Evolutionary conservation across 768 basidiomycete species (phyloP).

Genomic region (Lactarius hatsudake): DNA sequence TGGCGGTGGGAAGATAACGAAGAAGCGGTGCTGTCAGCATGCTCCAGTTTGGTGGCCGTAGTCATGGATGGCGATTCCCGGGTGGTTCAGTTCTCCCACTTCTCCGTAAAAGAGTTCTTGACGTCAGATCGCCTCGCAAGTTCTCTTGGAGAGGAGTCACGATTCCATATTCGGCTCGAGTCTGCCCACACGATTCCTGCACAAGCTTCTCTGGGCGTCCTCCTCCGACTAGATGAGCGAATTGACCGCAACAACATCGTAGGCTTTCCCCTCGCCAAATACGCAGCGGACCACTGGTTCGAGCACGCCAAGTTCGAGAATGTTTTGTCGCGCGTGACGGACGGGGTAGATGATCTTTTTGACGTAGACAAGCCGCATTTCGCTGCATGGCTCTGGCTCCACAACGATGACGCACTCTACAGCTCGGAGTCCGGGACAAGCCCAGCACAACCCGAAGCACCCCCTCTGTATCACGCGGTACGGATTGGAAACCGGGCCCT

Average conservation of each 20-base stretch:
- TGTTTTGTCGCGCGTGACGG: not conserved
- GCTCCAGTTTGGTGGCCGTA: not conserved
- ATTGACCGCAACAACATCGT: not conserved
- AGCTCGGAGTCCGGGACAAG: not conserved
- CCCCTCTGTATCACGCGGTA: not conserved
- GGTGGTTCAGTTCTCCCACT: too few relatives aligned
- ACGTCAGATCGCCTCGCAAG: not conserved
- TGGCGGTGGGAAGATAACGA: not conserved
- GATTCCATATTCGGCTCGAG: not conserved
- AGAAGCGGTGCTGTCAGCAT: not conserved
- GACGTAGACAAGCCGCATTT: not conserved
- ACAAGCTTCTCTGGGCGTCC: not conserved
- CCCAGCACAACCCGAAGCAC: not conserved
- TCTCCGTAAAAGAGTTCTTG: not conserved
- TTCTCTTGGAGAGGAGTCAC: not conserved
- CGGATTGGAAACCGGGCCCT: not conserved
- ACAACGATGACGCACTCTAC: accelerated
- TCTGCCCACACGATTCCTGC: not conserved
- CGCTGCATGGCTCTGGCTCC: not conserved
- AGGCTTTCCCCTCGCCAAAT: not conserved
- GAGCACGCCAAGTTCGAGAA: not conserved
- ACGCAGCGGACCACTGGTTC: not conserved
- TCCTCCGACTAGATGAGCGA: not conserved
- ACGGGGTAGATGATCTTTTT: not conserved
- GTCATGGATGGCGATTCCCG: not conserved